A percentile compares a stretch with the other conserved stretches of the same genome.
Evolutionary conservation across 2,329 filamentous ascomycete species (phyloP).

Genomic region (Fusarium tjaetaba): DNA sequence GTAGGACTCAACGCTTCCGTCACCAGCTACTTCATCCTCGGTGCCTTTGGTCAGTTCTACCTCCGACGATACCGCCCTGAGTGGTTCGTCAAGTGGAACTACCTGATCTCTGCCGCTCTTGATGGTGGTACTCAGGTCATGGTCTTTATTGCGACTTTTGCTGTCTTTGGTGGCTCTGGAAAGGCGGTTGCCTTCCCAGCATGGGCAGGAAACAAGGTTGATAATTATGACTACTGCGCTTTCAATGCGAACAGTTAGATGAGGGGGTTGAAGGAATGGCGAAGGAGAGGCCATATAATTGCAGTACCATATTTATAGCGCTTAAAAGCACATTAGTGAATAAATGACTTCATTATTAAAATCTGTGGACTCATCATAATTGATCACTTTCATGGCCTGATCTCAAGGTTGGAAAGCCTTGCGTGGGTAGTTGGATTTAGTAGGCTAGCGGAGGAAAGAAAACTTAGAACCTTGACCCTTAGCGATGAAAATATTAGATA

Average conservation of each 20-base stretch:
- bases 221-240: constrained; percentile 12
- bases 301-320: too few relatives aligned
- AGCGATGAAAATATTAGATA: too few relatives aligned
- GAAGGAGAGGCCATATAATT: too few relatives aligned
- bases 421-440: too few relatives aligned
- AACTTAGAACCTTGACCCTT: too few relatives aligned
- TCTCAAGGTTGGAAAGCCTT: too few relatives aligned
- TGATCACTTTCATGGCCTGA: too few relatives aligned
- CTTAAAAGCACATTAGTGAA: too few relatives aligned
- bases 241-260: not conserved
- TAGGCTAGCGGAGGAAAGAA: too few relatives aligned
- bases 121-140: constrained; percentile 60
- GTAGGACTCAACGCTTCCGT: constrained; percentile 57
- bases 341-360: too few relatives aligned
- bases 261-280: too few relatives aligned
- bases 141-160: constrained; percentile 64
- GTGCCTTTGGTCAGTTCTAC: constrained; percentile 62
- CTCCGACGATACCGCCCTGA: constrained; percentile 61
- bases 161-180: constrained; percentile 63
- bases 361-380: too few relatives aligned
- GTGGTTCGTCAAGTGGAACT: constrained; percentile 64
- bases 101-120: constrained; percentile 61
- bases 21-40: constrained; percentile 62
- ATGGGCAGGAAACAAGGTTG: constrained; percentile 63
- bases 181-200: constrained; percentile 55